Evolutionary conservation across 768 basidiomycete genomes (phyloP), one percentile per base, ranked within the genome.

Genomic region (Agrocybe chaxingu): DNA sequence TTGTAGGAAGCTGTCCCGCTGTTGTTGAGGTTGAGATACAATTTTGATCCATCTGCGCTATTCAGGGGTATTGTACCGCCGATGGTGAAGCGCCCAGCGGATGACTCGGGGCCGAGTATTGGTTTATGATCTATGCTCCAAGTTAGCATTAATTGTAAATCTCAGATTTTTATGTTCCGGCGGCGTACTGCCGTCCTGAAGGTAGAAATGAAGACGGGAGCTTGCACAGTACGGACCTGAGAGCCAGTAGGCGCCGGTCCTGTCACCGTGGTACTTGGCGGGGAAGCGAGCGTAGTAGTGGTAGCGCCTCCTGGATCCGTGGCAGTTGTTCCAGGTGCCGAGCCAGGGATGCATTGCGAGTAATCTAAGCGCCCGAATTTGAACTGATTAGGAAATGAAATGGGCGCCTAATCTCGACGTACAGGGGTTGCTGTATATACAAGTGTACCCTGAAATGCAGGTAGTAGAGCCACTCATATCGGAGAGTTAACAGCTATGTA

Each of bases 131-230:
- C 79, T 81, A 51, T 18, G 52, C 29, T 33, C 10, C 18, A 37
- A 12, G 37, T 51, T 36, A 56, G 39, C 12, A 29, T 36, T 38
- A 16, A 42, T 13, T 34, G 11, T 34, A 24, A 13, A 2, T 39
- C 19, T 42, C 34, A 41, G 33, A 47, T 13, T 12, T 5, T 41
- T 19, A 16, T 16, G 13, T 34, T 42, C 19, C 31, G 32, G 12
- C 35, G 45, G 56, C 70, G 43, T 47, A 79, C 78, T 73, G 35
- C 62, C 60, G 53, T 70, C 71, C 55, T 81, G 81, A 16, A 82
- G 69, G 62, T 82, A 82, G 58, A 80, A 76, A 57, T 82, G 80
- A 53, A 81, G 6, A 79, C 78, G 3, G 81, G 80, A 41, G 71
- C 72, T 55, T 75, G 70, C 32, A 74, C 80, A 1, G 75, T 64